A percentile compares a stretch with the other conserved stretches of the same genome.
Conservation (phyloP, 2,329 filamentous ascomycete genomes). For the Paracoccidioides lutzii region DNA sequence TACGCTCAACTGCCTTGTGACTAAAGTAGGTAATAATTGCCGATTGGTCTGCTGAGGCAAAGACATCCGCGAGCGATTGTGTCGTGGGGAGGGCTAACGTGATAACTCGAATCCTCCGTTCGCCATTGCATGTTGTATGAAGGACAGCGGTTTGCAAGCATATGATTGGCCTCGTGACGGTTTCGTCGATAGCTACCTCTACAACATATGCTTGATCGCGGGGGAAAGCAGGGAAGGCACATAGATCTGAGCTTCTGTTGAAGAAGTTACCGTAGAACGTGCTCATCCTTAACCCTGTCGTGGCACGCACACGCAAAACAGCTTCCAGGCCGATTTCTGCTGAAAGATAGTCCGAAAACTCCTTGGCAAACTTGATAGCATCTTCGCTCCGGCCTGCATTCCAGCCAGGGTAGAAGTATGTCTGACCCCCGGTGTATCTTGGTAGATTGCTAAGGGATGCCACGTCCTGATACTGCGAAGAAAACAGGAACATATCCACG, state of each 20-base stretch:
- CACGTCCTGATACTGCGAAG: conserved; percentile 92
- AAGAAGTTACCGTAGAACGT: conserved; percentile 99
- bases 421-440: conserved; percentile 91
- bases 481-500: conserved; percentile 96
- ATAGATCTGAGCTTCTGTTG: conserved; percentile 93
- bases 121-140: conserved; percentile 95
- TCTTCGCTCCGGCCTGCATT: conserved; percentile 88
- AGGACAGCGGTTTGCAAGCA: conserved; percentile 90
- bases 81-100: conserved; percentile 89
- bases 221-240: conserved; percentile 94
- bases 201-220: conserved; percentile 96
- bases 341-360: conserved; percentile 95
- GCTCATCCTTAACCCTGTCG: conserved; percentile 88
- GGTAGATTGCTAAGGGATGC: conserved; percentile 91
- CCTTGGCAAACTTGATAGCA: conserved; percentile 91
- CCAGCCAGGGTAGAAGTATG: conserved; percentile 97
- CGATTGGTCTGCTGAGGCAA: conserved; percentile 86
- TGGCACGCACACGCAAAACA: conserved; percentile 86
- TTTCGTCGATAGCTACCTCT: conserved; percentile 96
- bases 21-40: conserved; percentile 90
- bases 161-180: conserved; percentile 75
- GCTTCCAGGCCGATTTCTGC: conserved; percentile 93
- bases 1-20: conserved; percentile 92
- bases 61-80: conserved; percentile 76
- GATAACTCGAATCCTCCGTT: conserved; percentile 86